Base-by-base conservation (phyloP, 345 rosid genomes). In the Syzygium jambos region DNA sequence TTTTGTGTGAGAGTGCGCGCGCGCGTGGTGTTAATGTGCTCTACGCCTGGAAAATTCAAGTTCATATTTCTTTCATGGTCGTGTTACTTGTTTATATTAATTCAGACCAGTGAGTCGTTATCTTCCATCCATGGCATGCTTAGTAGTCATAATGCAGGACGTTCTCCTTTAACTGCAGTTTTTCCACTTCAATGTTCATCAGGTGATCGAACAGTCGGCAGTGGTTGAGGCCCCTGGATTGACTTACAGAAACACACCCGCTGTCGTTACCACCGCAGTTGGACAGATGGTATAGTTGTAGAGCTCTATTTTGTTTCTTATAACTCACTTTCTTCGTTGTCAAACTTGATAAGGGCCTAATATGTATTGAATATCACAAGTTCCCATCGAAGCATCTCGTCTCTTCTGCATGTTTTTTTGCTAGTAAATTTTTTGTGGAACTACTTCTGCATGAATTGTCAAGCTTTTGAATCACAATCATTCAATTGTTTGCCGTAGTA, bases 181-280 rank as follows among this genome's bases (percentile, higher is more conserved):
- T 82, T 87, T 56, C 41, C 8, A 19, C 85, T 51, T 53, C 29
- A 85, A 27, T 65, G 57, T 51, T 84, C 63, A 85, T 85, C 93
- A 97, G 98, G 84, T 94, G 88, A 89, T 95, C 84, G 98, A 96
- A 92, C 95, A 94, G 89, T 94, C 97, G 86, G 90, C 91, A 55
- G 95, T 90, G 84, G 38, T 91, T 12, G 98, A 95, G 90, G 92
- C 85, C 55, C 94, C 95, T 80, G 93, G 93, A 51, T 90, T 94
- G 86, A 59, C 83, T 77, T 93, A 87, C 87, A 90, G 94, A 89
- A 90, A 91, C 87, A 84, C 87, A 52, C 93, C 96, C 13, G 91
- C 94, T 46, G 68, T 90, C 57, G 85, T 89, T 11, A 91, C 96
- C 51, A 95, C 98, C 46, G 95, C 98, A 78, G 86, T 94, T 89